Evolutionary conservation across 495 filamentous ascomycete genomes (phyloP), one percentile per base, ranked within the genome.

Genomic region (Aspergillus cavernicola): DNA sequence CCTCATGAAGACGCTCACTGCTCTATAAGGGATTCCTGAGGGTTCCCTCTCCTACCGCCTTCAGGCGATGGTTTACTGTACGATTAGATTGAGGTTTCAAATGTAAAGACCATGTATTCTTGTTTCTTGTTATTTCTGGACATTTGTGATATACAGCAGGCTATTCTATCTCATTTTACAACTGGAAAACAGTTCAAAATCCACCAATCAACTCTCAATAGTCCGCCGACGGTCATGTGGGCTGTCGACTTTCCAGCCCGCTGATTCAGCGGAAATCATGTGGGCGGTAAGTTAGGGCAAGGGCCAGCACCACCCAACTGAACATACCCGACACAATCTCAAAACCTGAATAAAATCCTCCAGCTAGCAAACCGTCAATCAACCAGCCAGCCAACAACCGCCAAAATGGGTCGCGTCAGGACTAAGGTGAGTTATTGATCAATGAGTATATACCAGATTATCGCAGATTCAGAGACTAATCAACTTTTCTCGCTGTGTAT

Each of bases 391-490:
- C 52, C 52, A 54, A 76, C 68, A 82, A 81, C 79, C 84, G 86
- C 76, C 80, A 92, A 84, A 71, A 93, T 95, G 90, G 90, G 90
- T 89, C 90, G 90, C 78, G 90, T 96, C 81, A 85, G 90, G 65
- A 96, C 90, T 63, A 96, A 92, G 70, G 70, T 76, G 48, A 57
- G 63, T 23, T 57, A 16, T 24, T 24, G 37, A 40, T 41, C 10
- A n/a, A 51, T 39, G 36, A 19, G 4, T 12, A 16, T 16, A 3
- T 18, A 31, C n/a, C n/a, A n/a, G n/a, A n/a, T n/a, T n/a, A n/a
- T n/a, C n/a, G n/a, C n/a, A n/a, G n/a, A n/a, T n/a, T n/a, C n/a
- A n/a, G n/a, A n/a, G n/a, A n/a, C n/a, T n/a, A n/a, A n/a, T n/a
- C n/a, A n/a, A n/a, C n/a, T n/a, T n/a, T n/a, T n/a, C n/a, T n/a